Conservation (phyloP, 2,329 filamentous ascomycete species). For the Fusarium setosum region DNA sequence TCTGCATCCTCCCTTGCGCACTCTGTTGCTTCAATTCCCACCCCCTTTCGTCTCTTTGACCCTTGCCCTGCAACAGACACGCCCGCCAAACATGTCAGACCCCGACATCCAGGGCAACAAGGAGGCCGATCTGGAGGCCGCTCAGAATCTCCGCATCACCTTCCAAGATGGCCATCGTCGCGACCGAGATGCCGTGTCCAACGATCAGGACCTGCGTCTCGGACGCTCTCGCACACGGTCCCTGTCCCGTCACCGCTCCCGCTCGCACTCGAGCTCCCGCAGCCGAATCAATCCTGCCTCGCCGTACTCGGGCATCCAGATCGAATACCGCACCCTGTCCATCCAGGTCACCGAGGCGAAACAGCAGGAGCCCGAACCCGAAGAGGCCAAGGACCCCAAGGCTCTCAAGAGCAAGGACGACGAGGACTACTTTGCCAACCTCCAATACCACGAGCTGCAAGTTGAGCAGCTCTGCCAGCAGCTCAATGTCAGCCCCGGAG, state of each 20-base stretch:
- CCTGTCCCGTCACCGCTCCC: constrained; percentile 35
- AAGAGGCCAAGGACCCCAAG: constrained; percentile 34
- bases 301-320: constrained; percentile 51
- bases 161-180: constrained; percentile 26
- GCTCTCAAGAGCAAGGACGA: constrained; percentile 47
- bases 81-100: constrained; percentile 23
- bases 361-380: constrained; percentile 34
- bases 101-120: constrained; percentile 28
- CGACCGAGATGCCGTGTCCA: constrained; percentile 2
- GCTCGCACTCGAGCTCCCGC: constrained; percentile 33
- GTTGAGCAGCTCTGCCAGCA: constrained; percentile 51
- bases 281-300: constrained; percentile 45
- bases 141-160: constrained; percentile 31
- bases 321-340: constrained; percentile 55
- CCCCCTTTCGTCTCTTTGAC: not conserved
- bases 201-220: constrained; percentile 10
- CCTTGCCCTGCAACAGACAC: not conserved
- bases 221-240: constrained; percentile 27
- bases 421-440: constrained; percentile 56
- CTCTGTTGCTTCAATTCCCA: not conserved
- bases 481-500: constrained; percentile 49
- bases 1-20: not conserved
- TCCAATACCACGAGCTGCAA: constrained; percentile 52
- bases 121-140: constrained; percentile 29
- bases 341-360: constrained; percentile 54